phyloP scores from a whole-genome alignment of 2,329 filamentous ascomycete genomes.

The Hymenoscyphus linearis region DNA sequence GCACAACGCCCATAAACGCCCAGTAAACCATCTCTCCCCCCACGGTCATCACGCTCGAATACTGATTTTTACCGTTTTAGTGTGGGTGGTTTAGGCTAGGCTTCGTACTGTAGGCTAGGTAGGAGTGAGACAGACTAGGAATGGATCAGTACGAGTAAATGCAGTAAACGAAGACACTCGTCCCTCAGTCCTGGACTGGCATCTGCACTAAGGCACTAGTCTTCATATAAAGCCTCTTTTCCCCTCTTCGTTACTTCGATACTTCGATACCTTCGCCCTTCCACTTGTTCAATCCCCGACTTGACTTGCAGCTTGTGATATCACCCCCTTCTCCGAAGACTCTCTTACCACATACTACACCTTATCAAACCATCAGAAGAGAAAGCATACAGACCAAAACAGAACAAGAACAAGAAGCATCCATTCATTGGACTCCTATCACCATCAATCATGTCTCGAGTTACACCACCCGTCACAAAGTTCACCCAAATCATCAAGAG shows the following conservation, averaged over 20 bases:
- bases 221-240: neutral
- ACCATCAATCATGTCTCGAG: conserved; percentile 28
- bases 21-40: neutral
- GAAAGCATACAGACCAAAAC: too few relatives aligned
- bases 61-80: neutral
- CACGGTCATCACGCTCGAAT: neutral
- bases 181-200: neutral
- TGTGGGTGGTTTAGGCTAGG: too few relatives aligned
- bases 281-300: neutral
- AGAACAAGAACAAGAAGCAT: neutral
- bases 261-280: neutral
- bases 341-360: too few relatives aligned
- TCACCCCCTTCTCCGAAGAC: neutral
- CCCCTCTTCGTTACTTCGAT: neutral
- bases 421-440: conserved; percentile 1
- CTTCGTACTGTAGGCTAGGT: too few relatives aligned
- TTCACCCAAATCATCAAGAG: conserved; percentile 22
- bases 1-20: neutral
- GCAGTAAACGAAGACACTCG: too few relatives aligned
- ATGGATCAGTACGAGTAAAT: too few relatives aligned
- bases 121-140: too few relatives aligned
- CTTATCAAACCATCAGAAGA: too few relatives aligned
- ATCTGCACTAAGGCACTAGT: neutral
- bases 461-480: conserved; percentile 29
- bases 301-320: neutral